phyloP scores from a whole-genome alignment of 768 basidiomycete species.

The Phylloporus sp. region DNA sequence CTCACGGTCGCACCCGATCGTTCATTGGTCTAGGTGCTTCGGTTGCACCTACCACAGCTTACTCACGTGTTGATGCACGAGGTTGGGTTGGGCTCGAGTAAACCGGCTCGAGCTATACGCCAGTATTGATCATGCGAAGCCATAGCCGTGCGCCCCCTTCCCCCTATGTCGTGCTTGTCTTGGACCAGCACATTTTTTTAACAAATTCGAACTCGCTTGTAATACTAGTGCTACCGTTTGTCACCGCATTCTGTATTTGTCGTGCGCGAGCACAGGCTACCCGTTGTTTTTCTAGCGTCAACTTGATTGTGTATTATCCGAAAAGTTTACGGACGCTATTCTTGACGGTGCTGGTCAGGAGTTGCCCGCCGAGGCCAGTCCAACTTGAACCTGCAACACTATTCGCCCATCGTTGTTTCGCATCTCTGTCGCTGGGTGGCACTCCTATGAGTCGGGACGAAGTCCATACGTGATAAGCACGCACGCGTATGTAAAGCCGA shows the following conservation, averaged over 20 bases:
- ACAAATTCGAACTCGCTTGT: slow-evolving; percentile 23
- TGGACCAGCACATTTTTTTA: slow-evolving; percentile 10
- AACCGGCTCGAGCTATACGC: slow-evolving; percentile 8
- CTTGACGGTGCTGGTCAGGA: slow-evolving; percentile 78
- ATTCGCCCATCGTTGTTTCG: slow-evolving; percentile 88
- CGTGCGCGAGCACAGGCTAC: slow-evolving; percentile 10
- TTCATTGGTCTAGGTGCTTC: slow-evolving; percentile 68
- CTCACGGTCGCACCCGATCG: slow-evolving; percentile 63
- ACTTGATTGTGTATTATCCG: slow-evolving; percentile 31
- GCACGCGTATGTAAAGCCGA: slow-evolving; percentile 95
- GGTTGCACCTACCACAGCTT: slow-evolving; percentile 73
- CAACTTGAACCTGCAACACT: slow-evolving; percentile 64
- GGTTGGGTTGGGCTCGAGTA: slow-evolving; percentile 65
- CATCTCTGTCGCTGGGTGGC: slow-evolving; percentile 72
- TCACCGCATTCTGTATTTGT: slow-evolving; percentile 6
- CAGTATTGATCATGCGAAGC: slow-evolving; percentile 8
- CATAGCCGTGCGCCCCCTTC: no score
- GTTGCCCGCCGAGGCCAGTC: slow-evolving; percentile 77
- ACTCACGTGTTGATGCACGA: slow-evolving; percentile 77
- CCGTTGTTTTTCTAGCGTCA: slow-evolving; percentile 8
- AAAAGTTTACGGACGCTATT: slow-evolving; percentile 78
- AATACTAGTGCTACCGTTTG: slow-evolving; percentile 25
- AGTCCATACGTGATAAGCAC: slow-evolving; percentile 25
- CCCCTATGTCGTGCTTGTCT: slow-evolving; percentile 24
- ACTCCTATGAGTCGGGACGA: slow-evolving; percentile 8